Conservation (phyloP, 208 protist species). For the Vickermania spadyakhi region DNA sequence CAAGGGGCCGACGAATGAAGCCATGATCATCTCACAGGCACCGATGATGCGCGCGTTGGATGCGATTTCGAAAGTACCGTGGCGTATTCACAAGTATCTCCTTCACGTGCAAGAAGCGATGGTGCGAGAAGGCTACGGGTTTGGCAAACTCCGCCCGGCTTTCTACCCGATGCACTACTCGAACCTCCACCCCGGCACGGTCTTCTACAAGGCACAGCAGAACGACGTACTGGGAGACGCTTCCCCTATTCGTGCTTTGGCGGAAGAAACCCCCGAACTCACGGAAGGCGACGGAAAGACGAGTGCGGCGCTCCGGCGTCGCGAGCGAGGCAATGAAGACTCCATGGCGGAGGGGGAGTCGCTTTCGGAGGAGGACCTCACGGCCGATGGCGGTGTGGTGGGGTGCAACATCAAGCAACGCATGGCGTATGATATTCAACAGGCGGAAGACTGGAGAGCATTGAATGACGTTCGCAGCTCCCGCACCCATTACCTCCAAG, state of each 20-base stretch:
- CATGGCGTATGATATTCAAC: constrained; percentile 51
- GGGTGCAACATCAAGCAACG: constrained; percentile 69
- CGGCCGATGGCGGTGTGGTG: constrained; percentile 1
- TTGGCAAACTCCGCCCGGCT: constrained; percentile 81
- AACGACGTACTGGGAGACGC: not conserved
- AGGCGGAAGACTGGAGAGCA: constrained; percentile 72
- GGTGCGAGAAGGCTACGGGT: constrained; percentile 87
- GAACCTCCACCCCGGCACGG: constrained; percentile 45
- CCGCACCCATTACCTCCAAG: constrained; percentile 85
- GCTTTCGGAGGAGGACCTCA: constrained; percentile 4
- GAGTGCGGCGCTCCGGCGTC: not conserved
- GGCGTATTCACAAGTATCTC: constrained; percentile 91
- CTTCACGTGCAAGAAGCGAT: constrained; percentile 90
- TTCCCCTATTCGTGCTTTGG: not conserved
- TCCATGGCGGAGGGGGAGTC: not conserved
- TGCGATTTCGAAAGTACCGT: constrained; percentile 84
- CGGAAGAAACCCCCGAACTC: constrained; percentile 8
- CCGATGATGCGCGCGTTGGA: constrained; percentile 89
- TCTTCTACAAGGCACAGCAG: constrained; percentile 21
- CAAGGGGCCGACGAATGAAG: constrained; percentile 81
- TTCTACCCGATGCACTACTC: constrained; percentile 88
- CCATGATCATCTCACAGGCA: constrained; percentile 86
- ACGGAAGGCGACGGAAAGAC: constrained; percentile 8
- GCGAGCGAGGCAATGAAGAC: constrained; percentile 12
- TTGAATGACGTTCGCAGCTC: constrained; percentile 74